Evolutionary conservation across 1,284 basidiomycete genomes (phyloP).

Genomic region (Moesziomyces sp.): DNA sequence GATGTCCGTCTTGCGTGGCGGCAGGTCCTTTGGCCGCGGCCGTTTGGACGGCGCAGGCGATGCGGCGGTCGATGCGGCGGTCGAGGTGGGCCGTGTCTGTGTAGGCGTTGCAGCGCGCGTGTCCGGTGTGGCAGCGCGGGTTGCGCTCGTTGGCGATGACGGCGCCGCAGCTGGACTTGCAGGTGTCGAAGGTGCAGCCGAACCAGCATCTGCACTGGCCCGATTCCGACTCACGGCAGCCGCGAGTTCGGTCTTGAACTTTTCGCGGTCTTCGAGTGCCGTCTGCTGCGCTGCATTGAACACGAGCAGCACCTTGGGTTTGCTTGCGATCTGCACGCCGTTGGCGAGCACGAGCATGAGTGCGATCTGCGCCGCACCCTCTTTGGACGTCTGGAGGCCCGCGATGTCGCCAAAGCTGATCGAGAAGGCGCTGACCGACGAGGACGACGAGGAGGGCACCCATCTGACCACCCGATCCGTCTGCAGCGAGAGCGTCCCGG

Average conservation of each 20-base stretch:
- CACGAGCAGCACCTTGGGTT: constrained; percentile 43
- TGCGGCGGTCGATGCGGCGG: constrained; percentile 2
- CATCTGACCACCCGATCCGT: constrained; percentile 37
- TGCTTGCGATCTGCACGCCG: constrained; percentile 37
- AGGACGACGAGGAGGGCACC: constrained; percentile 43
- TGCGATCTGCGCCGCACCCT: constrained; percentile 54
- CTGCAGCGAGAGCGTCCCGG: constrained; percentile 48
- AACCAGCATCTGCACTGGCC: constrained; percentile 14
- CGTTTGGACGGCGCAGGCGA: constrained; percentile 4
- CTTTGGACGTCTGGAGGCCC: constrained; percentile 54
- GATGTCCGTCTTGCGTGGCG: constrained; percentile 44
- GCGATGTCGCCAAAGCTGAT: constrained; percentile 46
- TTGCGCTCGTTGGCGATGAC: constrained; percentile 15
- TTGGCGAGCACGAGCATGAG: constrained; percentile 53
- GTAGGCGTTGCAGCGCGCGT: constrained; percentile 16
- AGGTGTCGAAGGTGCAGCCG: constrained; percentile 8
- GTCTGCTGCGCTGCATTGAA: constrained; percentile 54
- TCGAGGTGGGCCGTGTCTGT: constrained; percentile 10
- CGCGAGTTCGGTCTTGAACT: constrained; percentile 55
- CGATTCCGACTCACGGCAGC: constrained; percentile 41
- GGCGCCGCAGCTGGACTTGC: constrained; percentile 22
- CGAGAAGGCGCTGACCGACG: constrained; percentile 37
- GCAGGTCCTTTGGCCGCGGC: constrained; percentile 4
- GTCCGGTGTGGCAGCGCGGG: constrained; percentile 21
- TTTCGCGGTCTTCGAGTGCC: constrained; percentile 48